phyloP scores from a whole-genome alignment of 306 rosid species.

The Medicago arabica region DNA sequence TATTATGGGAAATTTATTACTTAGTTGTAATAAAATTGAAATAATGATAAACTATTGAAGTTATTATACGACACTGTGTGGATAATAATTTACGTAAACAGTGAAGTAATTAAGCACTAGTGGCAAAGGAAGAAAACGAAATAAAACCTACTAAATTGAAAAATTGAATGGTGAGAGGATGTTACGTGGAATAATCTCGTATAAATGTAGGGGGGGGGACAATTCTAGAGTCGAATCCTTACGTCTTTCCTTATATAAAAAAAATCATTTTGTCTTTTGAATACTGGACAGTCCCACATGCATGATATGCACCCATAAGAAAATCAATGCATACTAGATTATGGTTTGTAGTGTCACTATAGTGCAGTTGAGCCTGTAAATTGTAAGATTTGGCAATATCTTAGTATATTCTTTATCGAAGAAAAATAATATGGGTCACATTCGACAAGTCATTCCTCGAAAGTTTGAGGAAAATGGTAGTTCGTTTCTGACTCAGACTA shows the following conservation, averaged over 20 bases:
- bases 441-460: constrained; percentile 53
- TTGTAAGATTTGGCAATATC: neutral
- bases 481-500: neutral
- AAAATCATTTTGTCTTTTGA: neutral
- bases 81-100: neutral
- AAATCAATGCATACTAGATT: constrained; percentile 29
- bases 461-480: neutral
- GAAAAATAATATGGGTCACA: constrained; percentile 20
- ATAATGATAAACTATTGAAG: neutral
- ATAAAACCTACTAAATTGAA: neutral
- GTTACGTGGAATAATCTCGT: constrained; percentile 27
- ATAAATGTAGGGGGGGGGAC: constrained; percentile 28
- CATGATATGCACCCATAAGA: constrained; percentile 32
- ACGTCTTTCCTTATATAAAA: no score
- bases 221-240: constrained; percentile 10
- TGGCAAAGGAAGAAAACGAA: neutral
- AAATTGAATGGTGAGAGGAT: neutral
- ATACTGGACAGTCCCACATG: constrained; percentile 31
- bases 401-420: neutral
- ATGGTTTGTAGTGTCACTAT: constrained; percentile 33
- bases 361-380: constrained; percentile 41
- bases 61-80: neutral
- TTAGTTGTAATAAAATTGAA: no score
- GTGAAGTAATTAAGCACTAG: neutral
- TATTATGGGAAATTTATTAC: no score